These are phyloP conservation scores for Neoarthrinium moseri DNA, from an alignment of 2,329 filamentous ascomycete species.

Conservation along the genomic window DNA sequence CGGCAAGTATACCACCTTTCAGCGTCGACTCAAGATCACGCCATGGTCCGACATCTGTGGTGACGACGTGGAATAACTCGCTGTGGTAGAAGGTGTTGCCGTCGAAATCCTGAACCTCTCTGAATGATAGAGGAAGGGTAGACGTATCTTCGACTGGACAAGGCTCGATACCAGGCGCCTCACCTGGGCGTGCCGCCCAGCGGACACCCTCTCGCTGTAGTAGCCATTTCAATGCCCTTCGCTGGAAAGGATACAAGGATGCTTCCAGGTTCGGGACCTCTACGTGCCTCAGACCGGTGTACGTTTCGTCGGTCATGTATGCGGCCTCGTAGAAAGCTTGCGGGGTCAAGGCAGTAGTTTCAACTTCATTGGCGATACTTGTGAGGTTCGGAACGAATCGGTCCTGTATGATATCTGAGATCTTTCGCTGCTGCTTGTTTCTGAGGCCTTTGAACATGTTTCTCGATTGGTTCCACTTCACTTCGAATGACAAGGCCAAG, in stretches of 20 bases:
- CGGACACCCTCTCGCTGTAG: slow-evolving; percentile 62
- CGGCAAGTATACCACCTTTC: slow-evolving; percentile 66
- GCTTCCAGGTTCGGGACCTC: slow-evolving; percentile 44
- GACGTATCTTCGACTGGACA: slow-evolving; percentile 15
- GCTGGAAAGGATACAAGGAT: slow-evolving; percentile 70
- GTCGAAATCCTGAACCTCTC: slow-evolving; percentile 39
- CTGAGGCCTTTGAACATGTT: slow-evolving; percentile 30
- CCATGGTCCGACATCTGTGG: slow-evolving; percentile 47
- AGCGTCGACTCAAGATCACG: slow-evolving; percentile 37
- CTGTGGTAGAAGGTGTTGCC: slow-evolving; percentile 44
- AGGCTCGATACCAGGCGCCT: slow-evolving; percentile 22
- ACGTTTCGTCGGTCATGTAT: slow-evolving; percentile 53
- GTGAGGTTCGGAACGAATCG: slow-evolving; percentile 25
- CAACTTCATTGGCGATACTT: not conserved
- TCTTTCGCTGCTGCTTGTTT: slow-evolving; percentile 23
- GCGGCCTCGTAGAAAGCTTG: slow-evolving; percentile 69
- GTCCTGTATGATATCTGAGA: slow-evolving; percentile 35
- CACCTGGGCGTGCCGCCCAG: slow-evolving; percentile 22
- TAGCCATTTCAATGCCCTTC: slow-evolving; percentile 69
- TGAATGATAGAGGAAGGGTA: slow-evolving; percentile 43
- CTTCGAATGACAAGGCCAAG: slow-evolving; percentile 30
- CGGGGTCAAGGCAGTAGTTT: slow-evolving; percentile 36
- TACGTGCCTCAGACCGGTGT: slow-evolving; percentile 36
- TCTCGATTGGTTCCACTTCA: slow-evolving; percentile 43
- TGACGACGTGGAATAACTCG: slow-evolving; percentile 59